Evolutionary conservation across 768 basidiomycete species (phyloP), one percentile per base, ranked within the genome.

Genomic region (Suillus subalutaceus): DNA sequence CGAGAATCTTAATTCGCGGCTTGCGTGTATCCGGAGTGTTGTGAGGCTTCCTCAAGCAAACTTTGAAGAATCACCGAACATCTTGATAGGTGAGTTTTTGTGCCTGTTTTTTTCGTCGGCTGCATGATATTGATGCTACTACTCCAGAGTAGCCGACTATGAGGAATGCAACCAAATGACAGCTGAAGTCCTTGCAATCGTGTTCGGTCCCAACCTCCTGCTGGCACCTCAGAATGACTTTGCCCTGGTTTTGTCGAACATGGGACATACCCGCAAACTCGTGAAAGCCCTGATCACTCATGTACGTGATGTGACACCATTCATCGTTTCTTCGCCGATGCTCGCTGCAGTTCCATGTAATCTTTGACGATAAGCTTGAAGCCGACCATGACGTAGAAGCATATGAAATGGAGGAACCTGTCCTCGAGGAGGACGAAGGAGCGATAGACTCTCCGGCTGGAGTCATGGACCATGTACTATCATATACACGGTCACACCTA

Each of bases 101-200:
- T 52, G 26, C 32, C 20, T 35, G 23, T 30, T 44, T 46, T 20
- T 38, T 12, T 66, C 46, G 55, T 30, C 15, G 41, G 16, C 38
- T 32, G 15, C 16, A 43, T 35, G 18, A 38, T 30, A 62, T 66
- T 23, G 66, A 62, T 3, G 23, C 38, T 46, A 52, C 37, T 52
- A 52, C 41, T 56, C 6, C 72, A 92, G 92, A 73, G 91, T 94
- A n/a, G 92, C 92, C 5, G 92, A 94, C 72, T 92, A 85, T 76
- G 93, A 95, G 73, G 93, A 94, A 65, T 84, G 88, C 59, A 96
- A 94, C 71, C 93, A 95, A 66, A 96, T 96, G 94, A 92, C 91
- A 2, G 88, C 92, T 1, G 90, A 94, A 69, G 88, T 90, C 8
- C 82, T 96, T 4, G 90, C 94, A 0, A 93, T 94, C 62, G 92